Percentiles rank a stretch among this genome's conserved stretches.
These are phyloP conservation scores for Plasmodium yoelii DNA, from an alignment of 169 alveolate species.

Conservation along the genomic window DNA sequence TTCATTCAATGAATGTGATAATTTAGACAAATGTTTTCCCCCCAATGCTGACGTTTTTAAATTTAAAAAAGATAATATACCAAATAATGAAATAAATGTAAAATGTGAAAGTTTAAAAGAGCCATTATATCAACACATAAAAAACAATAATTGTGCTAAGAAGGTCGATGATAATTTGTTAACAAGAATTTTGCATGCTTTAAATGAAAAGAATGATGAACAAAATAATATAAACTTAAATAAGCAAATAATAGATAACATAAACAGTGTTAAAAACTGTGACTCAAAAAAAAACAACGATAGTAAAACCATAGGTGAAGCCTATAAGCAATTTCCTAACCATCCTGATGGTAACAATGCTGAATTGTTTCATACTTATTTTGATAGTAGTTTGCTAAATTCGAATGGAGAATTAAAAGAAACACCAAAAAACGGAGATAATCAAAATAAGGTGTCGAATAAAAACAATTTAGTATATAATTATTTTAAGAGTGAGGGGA, in stretches of 20 bases:
- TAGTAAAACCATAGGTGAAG: neutral
- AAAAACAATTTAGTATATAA: neutral
- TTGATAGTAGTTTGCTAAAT: neutral
- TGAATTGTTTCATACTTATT: slow-evolving; percentile 8
- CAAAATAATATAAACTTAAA: neutral
- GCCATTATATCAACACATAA: neutral
- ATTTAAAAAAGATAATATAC: slow-evolving; percentile 4
- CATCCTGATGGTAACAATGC: neutral
- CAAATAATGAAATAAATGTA: neutral
- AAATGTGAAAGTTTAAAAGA: neutral
- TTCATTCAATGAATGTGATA: slow-evolving; percentile 27
- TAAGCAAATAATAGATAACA: neutral
- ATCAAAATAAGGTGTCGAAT: neutral
- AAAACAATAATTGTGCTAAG: neutral
- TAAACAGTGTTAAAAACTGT: neutral
- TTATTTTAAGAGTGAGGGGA: neutral
- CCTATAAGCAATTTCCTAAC: neutral
- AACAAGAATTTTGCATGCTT: neutral
- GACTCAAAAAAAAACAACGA: neutral
- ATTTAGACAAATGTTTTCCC: neutral
- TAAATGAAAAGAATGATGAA: neutral
- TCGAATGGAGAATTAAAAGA: neutral
- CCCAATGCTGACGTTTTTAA: slow-evolving; percentile 9
- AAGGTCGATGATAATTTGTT: neutral
- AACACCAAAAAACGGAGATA: neutral